Conservation (phyloP, 805 yeast species). For the Phaffomyces opuntiae region DNA sequence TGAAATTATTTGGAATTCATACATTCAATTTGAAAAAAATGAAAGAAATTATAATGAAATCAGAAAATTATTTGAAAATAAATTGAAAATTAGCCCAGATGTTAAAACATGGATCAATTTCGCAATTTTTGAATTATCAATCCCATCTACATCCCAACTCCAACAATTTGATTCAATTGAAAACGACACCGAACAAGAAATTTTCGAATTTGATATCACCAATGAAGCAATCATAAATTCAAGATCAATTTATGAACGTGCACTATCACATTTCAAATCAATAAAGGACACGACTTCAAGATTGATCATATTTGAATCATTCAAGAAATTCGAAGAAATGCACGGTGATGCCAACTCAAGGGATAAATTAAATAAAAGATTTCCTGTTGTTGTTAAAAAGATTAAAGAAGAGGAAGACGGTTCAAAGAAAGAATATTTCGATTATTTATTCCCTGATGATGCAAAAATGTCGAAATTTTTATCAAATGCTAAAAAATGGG, state of each 20-base stretch:
- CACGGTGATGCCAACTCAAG: constrained; percentile 46
- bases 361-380: constrained; percentile 32
- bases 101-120: constrained; percentile 51
- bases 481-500: constrained; percentile 46
- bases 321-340: constrained; percentile 53
- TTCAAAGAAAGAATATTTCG: constrained; percentile 46
- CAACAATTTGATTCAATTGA: constrained; percentile 35
- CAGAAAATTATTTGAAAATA: constrained; percentile 39
- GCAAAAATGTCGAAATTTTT: constrained; percentile 32
- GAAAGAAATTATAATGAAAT: constrained; percentile 51
- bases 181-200: not conserved
- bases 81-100: constrained; percentile 27
- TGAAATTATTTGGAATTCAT: constrained; percentile 28
- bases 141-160: constrained; percentile 52
- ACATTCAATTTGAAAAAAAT: constrained; percentile 57
- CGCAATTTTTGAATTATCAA: constrained; percentile 65
- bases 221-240: constrained; percentile 45
- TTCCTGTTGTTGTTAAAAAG: constrained; percentile 49
- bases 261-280: constrained; percentile 37
- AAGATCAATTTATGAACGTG: constrained; percentile 51
- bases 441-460: constrained; percentile 65
- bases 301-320: constrained; percentile 48
- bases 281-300: constrained; percentile 36
- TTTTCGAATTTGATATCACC: constrained; percentile 41
- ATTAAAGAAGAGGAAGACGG: constrained; percentile 36